Conservation (phyloP, 345 rosid genomes). For the Dipteronia dyeriana region DNA sequence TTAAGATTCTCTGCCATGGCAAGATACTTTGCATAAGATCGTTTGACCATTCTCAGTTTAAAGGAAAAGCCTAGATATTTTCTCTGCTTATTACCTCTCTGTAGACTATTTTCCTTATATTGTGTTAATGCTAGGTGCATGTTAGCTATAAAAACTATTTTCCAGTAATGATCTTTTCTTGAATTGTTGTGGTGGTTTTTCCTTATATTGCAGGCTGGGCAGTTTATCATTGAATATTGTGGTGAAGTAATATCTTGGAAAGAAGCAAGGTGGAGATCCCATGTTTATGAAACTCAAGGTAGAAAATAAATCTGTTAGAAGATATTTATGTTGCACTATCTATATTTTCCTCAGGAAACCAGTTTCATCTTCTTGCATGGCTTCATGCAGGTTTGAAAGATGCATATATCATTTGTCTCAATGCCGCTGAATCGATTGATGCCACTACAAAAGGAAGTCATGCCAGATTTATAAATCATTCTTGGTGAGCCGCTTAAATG, state of each 20-base stretch:
- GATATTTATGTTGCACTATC: neutral
- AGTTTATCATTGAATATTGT: constrained; percentile 89
- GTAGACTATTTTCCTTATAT: neutral
- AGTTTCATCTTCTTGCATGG: constrained; percentile 16
- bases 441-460: constrained; percentile 93
- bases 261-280: constrained; percentile 90
- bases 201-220: constrained; percentile 61
- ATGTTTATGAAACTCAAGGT: constrained; percentile 77
- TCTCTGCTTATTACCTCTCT: neutral
- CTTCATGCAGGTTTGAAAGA: constrained; percentile 74
- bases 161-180: neutral
- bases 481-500: constrained; percentile 65
- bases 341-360: neutral
- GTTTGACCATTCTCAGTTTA: neutral
- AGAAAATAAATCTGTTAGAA: constrained; percentile 14
- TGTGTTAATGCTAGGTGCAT: neutral
- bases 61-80: neutral
- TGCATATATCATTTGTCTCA: constrained; percentile 90
- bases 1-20: neutral
- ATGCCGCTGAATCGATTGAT: constrained; percentile 80
- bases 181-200: constrained; percentile 3
- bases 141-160: neutral
- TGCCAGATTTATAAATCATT: constrained; percentile 95
- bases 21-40: neutral
- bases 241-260: constrained; percentile 97